Evolutionary conservation across 352 stramenopile genomes (phyloP).

Genomic region (Phytophthora pinifolia): DNA sequence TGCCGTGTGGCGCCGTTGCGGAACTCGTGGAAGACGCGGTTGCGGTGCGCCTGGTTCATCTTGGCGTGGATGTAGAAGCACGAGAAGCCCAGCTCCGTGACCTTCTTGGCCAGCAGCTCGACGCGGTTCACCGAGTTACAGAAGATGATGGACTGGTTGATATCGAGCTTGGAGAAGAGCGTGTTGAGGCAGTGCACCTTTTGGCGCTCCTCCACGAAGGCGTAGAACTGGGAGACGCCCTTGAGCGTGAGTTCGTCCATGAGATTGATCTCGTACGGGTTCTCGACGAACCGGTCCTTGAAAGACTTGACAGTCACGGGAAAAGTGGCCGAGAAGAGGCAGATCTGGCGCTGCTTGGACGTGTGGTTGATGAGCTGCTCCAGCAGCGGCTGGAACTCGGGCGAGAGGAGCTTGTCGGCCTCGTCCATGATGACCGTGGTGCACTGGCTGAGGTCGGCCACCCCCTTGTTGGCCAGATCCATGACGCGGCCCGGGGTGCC

Average conservation of each 20-base stretch:
- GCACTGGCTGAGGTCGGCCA: slow-evolving; percentile 96
- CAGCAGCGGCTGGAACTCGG: slow-evolving; percentile 97
- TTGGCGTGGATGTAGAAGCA: slow-evolving; percentile 99
- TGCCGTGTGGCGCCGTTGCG: slow-evolving; percentile 96
- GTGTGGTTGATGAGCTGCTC: slow-evolving; percentile 97
- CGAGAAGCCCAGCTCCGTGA: slow-evolving; percentile 99
- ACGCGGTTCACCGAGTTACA: slow-evolving; percentile 99
- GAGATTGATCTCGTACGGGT: slow-evolving; percentile 99
- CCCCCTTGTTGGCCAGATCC: slow-evolving; percentile 97
- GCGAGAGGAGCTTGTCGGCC: slow-evolving; percentile 98
- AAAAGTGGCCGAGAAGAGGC: slow-evolving; percentile 99
- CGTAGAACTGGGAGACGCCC: slow-evolving; percentile 99
- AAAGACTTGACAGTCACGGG: slow-evolving; percentile 99
- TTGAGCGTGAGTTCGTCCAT: slow-evolving; percentile 99
- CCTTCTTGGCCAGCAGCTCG: slow-evolving; percentile 99
- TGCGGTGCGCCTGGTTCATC: slow-evolving; percentile 99
- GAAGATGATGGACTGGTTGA: slow-evolving; percentile 99
- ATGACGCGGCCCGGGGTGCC: slow-evolving; percentile 98
- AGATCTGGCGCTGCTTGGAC: slow-evolving; percentile 96
- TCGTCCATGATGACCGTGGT: slow-evolving; percentile 99
- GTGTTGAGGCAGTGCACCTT: slow-evolving; percentile 99
- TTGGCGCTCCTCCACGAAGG: slow-evolving; percentile 98
- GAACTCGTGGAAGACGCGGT: slow-evolving; percentile 99
- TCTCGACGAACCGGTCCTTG: slow-evolving; percentile 98
- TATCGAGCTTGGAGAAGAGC: slow-evolving; percentile 99